phyloP scores from a whole-genome alignment of 2,329 filamentous ascomycete genomes.

The Calcarisporium arbuscula region DNA sequence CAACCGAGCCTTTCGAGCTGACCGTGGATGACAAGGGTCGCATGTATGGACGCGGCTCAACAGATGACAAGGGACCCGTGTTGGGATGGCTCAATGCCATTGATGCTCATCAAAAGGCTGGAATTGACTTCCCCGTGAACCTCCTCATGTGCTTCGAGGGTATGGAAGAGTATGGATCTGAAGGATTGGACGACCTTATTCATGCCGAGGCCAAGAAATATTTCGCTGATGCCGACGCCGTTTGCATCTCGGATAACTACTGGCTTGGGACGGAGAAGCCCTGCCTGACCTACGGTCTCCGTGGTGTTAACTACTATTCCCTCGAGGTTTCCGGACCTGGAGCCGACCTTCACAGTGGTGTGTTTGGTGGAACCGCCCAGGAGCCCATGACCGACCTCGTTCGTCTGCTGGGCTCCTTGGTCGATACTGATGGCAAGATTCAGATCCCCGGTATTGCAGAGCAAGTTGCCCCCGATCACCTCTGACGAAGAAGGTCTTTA shows the following conservation, averaged over 20 bases:
- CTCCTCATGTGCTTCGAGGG: constrained; percentile 99
- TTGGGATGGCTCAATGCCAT: constrained; percentile 97
- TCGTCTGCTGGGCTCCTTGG: constrained; percentile 72
- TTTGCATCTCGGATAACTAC: constrained; percentile 99
- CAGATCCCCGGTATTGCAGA: constrained; percentile 90
- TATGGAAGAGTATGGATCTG: constrained; percentile 98
- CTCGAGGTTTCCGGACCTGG: constrained; percentile 85
- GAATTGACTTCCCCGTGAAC: constrained; percentile 93
- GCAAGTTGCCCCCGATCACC: constrained; percentile 82
- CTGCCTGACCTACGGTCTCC: constrained; percentile 92
- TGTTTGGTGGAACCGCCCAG: constrained; percentile 92
- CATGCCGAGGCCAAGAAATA: constrained; percentile 83
- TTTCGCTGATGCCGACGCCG: constrained; percentile 92
- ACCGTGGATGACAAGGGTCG: constrained; percentile 82
- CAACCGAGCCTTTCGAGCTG: constrained; percentile 87
- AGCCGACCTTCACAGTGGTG: constrained; percentile 91
- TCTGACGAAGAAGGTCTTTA: constrained; percentile 86
- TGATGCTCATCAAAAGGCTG: constrained; percentile 92
- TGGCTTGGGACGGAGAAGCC: constrained; percentile 99
- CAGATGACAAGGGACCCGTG: constrained; percentile 96
- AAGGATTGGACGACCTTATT: constrained; percentile 94
- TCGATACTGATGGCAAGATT: constrained; percentile 88
- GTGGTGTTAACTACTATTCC: constrained; percentile 97
- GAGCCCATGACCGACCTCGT: constrained; percentile 98
- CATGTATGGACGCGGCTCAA: constrained; percentile 94